Percentiles rank a stretch among this genome's conserved stretches.
Evolutionary conservation across 192 early-diverging fungal genomes (phyloP).

Genomic region (Linderina pennispora): DNA sequence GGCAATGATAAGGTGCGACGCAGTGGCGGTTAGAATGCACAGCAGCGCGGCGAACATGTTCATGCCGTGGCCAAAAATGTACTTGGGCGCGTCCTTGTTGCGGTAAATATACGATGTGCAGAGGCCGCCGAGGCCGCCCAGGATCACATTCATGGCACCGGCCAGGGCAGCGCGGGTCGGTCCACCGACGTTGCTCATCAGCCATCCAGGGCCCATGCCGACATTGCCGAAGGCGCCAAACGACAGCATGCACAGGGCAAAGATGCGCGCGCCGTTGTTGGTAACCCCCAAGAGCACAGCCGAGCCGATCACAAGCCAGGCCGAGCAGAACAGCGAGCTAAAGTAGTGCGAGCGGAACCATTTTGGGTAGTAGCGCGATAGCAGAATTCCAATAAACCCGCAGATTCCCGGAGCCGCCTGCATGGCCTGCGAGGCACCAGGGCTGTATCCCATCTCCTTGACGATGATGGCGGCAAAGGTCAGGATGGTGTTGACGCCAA

Average conservation of each 20-base stretch:
- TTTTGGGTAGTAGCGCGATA: slow-evolving; percentile 28
- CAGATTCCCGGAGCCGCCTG: slow-evolving; percentile 36
- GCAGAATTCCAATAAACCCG: slow-evolving; percentile 26
- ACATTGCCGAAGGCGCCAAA: slow-evolving; percentile 39
- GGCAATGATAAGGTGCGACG: slow-evolving; percentile 16
- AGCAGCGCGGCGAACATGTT: slow-evolving; percentile 39
- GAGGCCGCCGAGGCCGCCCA: slow-evolving; percentile 31
- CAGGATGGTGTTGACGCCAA: slow-evolving; percentile 40
- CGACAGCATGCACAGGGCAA: slow-evolving; percentile 36
- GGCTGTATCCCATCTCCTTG: slow-evolving; percentile 27
- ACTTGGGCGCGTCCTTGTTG: slow-evolving; percentile 36
- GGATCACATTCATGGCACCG: slow-evolving; percentile 36
- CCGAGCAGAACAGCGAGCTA: slow-evolving; percentile 29
- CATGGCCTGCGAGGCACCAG: slow-evolving; percentile 33
- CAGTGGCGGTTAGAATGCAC: slow-evolving; percentile 11
- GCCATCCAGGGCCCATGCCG: slow-evolving; percentile 38
- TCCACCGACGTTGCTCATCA: slow-evolving; percentile 41
- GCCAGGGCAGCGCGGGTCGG: slow-evolving; percentile 25
- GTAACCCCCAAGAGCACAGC: slow-evolving; percentile 20
- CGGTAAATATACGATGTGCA: slow-evolving; percentile 40
- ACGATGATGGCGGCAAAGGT: slow-evolving; percentile 37
- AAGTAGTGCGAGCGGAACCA: slow-evolving; percentile 25
- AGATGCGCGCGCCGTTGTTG: slow-evolving; percentile 37
- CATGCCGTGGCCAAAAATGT: slow-evolving; percentile 39
- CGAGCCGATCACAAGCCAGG: slow-evolving; percentile 23